Evolutionary conservation across 2,329 filamentous ascomycete genomes (phyloP), one percentile per base, ranked within the genome.

Genomic region (Penicillium frequentans): DNA sequence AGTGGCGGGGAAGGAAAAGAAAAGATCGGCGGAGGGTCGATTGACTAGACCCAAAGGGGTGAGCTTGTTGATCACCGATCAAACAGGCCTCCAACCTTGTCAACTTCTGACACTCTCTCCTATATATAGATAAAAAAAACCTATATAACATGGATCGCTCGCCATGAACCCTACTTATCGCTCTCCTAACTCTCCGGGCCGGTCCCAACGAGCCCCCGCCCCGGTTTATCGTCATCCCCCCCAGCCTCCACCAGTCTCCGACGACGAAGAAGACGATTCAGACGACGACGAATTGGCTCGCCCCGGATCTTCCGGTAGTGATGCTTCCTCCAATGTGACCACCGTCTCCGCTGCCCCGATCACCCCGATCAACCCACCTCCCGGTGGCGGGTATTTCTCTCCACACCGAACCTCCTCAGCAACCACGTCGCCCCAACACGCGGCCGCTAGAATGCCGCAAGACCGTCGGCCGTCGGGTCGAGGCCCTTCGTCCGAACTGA

Each of bases 281-380:
- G 65, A 71, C 54, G 70, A 71, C 52, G 69, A 73, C 56, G 70
- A 68, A 63, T 65, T 68, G 62, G 64, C 58, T 55, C 75, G 75
- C 42, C 73, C 76, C 48, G 71, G 68, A 59, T 78, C 77, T 44
- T 78, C 77, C 57, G 77, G 74, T 60, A 80, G 77, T 67, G 75
- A 79, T 71, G 73, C 77, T 55, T 81, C 79, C 13, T 81, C 77
- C 46, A 76, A 75, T 64, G 71, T 78, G 56, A 77, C 76, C 29
- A 71, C 76, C 35, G 72, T 77, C 55, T 78, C 75, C 37, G 73
- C 73, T 14, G 69, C 72, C 31, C 77, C 77, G 57, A 69, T 72
- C 33, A 70, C 74, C 45, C 67, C 74, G 16, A 70, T 75, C 62
- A 63, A 70, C n/a, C 45, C 64, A 35, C 52, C 57, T 14, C 44